Evolutionary conservation across 208 protist species (phyloP), one percentile per base, ranked within the genome.

Genomic region (Leishmania lainsoni): DNA sequence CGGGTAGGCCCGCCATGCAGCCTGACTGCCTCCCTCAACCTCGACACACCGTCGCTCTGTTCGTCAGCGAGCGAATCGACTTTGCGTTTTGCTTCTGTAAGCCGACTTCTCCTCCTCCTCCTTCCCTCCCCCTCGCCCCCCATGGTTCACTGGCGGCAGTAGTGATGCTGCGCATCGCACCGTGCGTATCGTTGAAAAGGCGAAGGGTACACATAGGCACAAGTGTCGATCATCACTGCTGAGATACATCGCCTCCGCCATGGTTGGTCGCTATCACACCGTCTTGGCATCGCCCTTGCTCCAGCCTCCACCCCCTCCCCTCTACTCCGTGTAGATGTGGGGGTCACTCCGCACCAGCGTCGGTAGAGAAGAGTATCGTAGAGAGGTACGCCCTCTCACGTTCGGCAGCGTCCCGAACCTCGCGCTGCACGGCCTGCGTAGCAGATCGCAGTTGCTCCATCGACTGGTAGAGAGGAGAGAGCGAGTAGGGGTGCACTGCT

Each of bases 331-430:
- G 68, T 49, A 26, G 48, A 20, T 17, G 5, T 26, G 45, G 45
- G n/a, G 35, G 51, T 76, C 72, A 76, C 14, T 61, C 49, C 22
- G 49, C 32, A 3, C 35, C 59, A 9, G 58, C 42, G 59, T 45
- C 22, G 35, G 75, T 68, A 63, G 81, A 51, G 51, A 86, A 86
- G 45, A 86, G 78, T 61, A 86, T 66, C 26, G 82, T 59, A 4
- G 82, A 86, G 48, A 86, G 82, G 78, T 86, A 86, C 12, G 82
- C 82, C 58, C 39, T 68, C 56, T 86, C 82, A 9, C 82, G 82
- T 66, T 82, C 72, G 49, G 82, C 82, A 22, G 82, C 78, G 56
- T 86, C 82, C 52, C 73, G 82, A 52, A 78, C 82, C 63, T 86
- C 82, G 63, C 74, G 82, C 58, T 86, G 82, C 56, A 86, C 78